Evolutionary conservation across 225 moss, liverwort and hornwort species (phyloP).

Genomic region (Climacium dendroides): DNA sequence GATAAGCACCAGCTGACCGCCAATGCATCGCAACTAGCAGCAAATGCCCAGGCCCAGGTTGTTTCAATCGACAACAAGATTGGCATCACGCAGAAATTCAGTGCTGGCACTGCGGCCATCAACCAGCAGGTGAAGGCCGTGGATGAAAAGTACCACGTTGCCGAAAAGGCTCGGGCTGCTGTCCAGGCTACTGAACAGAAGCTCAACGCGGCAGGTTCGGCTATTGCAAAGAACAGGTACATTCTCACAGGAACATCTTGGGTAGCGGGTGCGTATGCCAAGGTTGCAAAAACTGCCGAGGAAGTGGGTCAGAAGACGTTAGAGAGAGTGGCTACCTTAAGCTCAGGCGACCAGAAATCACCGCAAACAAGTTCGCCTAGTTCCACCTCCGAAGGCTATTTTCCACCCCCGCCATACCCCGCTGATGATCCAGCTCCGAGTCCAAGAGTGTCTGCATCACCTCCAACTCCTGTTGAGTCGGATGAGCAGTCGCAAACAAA

Average conservation of each 20-base stretch:
- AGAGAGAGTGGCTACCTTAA: constrained; percentile 46
- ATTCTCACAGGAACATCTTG: constrained; percentile 75
- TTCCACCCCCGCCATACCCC: constrained; percentile 16
- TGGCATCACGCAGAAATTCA: constrained; percentile 74
- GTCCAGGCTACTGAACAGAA: constrained; percentile 80
- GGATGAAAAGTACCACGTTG: constrained; percentile 87
- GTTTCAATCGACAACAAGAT: constrained; percentile 63
- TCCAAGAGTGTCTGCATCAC: constrained; percentile 32
- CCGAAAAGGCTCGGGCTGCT: constrained; percentile 76
- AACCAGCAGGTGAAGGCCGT: constrained; percentile 88
- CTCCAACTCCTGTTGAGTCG: not conserved
- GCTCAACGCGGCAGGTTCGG: constrained; percentile 75
- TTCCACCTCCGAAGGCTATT: constrained; percentile 26
- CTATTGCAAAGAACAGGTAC: constrained; percentile 78
- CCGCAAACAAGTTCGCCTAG: not conserved
- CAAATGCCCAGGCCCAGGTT: constrained; percentile 49
- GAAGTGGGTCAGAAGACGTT: constrained; percentile 74
- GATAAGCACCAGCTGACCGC: constrained; percentile 88
- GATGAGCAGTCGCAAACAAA: constrained; percentile 44
- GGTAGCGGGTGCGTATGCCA: constrained; percentile 74
- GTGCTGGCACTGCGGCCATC: constrained; percentile 66
- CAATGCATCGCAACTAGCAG: constrained; percentile 56
- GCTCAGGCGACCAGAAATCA: constrained; percentile 27
- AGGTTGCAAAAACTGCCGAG: constrained; percentile 67
- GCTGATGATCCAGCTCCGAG: constrained; percentile 45